phyloP scores from a whole-genome alignment of 2,329 filamentous ascomycete genomes.

The Lithohypha guttulata region DNA sequence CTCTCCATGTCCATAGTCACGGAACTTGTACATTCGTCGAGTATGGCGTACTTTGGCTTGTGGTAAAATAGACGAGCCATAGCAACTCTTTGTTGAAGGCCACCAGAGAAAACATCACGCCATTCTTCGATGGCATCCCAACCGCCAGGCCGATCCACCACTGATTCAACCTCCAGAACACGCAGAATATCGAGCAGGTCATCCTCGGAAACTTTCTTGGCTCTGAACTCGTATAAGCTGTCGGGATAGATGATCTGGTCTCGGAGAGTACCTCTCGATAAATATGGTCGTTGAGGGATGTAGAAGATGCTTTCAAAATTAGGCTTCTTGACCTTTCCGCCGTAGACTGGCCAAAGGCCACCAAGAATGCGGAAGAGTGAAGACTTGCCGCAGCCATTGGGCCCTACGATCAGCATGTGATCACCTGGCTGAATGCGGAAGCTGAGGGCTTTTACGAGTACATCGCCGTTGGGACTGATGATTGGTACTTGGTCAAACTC shows the following conservation, averaged over 20 bases:
- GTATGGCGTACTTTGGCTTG: slow-evolving; percentile 79
- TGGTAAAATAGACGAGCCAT: slow-evolving; percentile 97
- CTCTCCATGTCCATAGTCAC: slow-evolving; percentile 94
- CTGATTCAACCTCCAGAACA: slow-evolving; percentile 69
- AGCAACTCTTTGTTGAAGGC: slow-evolving; percentile 88
- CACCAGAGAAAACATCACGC: slow-evolving; percentile 85
- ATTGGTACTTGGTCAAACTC: slow-evolving; percentile 85
- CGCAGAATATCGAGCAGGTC: slow-evolving; percentile 68
- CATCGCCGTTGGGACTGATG: slow-evolving; percentile 90
- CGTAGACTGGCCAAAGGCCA: slow-evolving; percentile 95
- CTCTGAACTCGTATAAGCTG: slow-evolving; percentile 72
- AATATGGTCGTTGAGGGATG: slow-evolving; percentile 89
- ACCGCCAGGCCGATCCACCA: slow-evolving; percentile 67
- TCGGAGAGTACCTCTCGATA: slow-evolving; percentile 80
- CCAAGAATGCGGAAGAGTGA: slow-evolving; percentile 93
- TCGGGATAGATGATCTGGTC: slow-evolving; percentile 98
- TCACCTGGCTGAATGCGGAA: slow-evolving; percentile 80
- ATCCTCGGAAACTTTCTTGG: slow-evolving; percentile 68
- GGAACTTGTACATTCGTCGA: slow-evolving; percentile 91
- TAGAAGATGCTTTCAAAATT: slow-evolving; percentile 93
- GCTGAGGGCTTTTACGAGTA: slow-evolving; percentile 73
- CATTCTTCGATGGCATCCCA: slow-evolving; percentile 96
- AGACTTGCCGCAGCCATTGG: slow-evolving; percentile 95
- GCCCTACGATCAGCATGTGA: slow-evolving; percentile 87
- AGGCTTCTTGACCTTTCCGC: slow-evolving; percentile 83